Conservation (phyloP, 2,329 filamentous ascomycete species). For the Ophiocordyceps robertsii region DNA sequence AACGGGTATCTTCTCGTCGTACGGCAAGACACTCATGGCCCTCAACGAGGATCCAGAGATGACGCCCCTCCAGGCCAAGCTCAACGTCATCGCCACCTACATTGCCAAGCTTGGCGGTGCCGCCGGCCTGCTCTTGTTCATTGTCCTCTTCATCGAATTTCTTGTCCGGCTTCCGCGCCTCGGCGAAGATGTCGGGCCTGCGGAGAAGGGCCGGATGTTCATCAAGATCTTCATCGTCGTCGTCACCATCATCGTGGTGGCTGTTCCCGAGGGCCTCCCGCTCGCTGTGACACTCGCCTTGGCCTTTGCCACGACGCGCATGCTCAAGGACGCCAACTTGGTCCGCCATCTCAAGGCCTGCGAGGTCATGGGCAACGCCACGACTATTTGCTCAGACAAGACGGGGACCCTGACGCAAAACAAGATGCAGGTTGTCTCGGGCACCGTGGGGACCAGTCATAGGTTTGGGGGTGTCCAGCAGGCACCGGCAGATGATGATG, state of each 20-base stretch:
- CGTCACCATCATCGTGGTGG: slow-evolving; percentile 68
- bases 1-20: slow-evolving; percentile 59
- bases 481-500: slow-evolving; percentile 10
- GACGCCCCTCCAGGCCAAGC: slow-evolving; percentile 63
- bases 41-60: slow-evolving; percentile 62
- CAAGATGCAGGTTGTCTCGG: slow-evolving; percentile 54
- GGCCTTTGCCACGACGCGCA: slow-evolving; percentile 63
- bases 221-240: slow-evolving; percentile 66
- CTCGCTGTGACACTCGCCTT: slow-evolving; percentile 66
- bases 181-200: slow-evolving; percentile 36
- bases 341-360: slow-evolving; percentile 66
- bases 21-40: slow-evolving; percentile 63
- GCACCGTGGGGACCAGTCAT: slow-evolving; percentile 40
- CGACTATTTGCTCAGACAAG: slow-evolving; percentile 56
- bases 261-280: slow-evolving; percentile 65
- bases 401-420: slow-evolving; percentile 56
- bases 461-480: slow-evolving; percentile 34
- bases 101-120: slow-evolving; percentile 67
- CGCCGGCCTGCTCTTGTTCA: slow-evolving; percentile 67
- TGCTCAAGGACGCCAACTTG: slow-evolving; percentile 66
- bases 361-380: slow-evolving; percentile 72
- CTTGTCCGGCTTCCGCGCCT: slow-evolving; percentile 49
- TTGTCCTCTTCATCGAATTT: slow-evolving; percentile 78
- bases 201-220: slow-evolving; percentile 66
- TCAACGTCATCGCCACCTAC: slow-evolving; percentile 62